phyloP scores from a whole-genome alignment of 1,284 basidiomycete genomes.

The Sanghuangporus baumii region DNA sequence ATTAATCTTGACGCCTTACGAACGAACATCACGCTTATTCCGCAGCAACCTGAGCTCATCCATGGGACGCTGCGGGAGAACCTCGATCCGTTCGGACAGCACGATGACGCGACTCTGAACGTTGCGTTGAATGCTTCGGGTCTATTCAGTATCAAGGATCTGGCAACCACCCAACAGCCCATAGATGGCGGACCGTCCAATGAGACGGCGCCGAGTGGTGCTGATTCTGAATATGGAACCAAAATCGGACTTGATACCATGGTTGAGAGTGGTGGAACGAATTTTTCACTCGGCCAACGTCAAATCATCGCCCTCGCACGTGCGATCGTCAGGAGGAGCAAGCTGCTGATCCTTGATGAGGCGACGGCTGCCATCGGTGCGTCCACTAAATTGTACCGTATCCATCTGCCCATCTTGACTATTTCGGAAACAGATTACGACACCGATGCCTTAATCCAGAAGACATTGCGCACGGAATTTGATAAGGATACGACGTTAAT shows the following conservation, averaged over 20 bases:
- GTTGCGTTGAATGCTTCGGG: constrained; percentile 42
- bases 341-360: constrained; percentile 29
- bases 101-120: constrained; percentile 44
- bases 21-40: constrained; percentile 41
- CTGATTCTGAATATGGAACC: constrained; percentile 16
- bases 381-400: constrained; percentile 24
- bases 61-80: constrained; percentile 24
- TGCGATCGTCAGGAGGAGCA: constrained; percentile 27
- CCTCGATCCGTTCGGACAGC: constrained; percentile 37
- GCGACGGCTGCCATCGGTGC: constrained; percentile 25
- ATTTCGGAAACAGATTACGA: constrained; percentile 18
- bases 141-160: constrained; percentile 24
- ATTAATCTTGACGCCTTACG: constrained; percentile 41
- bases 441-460: constrained; percentile 21
- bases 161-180: not conserved
- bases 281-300: constrained; percentile 17
- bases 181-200: constrained; percentile 33
- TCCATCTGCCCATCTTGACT: not conserved
- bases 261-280: constrained; percentile 14
- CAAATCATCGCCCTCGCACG: constrained; percentile 44
- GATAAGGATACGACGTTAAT: constrained; percentile 27
- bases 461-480: constrained; percentile 21
- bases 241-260: constrained; percentile 12
- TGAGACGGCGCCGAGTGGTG: constrained; percentile 39
- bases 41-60: constrained; percentile 37